Evolutionary conservation across 2,329 filamentous ascomycete genomes (phyloP), one percentile per base, ranked within the genome.

Genomic region (Epichloe elymi): DNA sequence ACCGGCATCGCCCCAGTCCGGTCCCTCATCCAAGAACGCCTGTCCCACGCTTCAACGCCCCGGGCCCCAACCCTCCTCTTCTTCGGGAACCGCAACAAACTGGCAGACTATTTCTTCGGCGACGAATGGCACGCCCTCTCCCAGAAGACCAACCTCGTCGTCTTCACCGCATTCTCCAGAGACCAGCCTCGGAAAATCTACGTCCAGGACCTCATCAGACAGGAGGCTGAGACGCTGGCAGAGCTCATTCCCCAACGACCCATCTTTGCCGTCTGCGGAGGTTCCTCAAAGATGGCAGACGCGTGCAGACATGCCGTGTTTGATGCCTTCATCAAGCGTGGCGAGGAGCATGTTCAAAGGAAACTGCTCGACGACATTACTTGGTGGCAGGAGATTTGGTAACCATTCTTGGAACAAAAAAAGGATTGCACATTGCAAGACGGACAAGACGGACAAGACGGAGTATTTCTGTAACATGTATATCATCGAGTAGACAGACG

Each of bases 1-100:
- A 96, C 90, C 0, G 90, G 90, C 6, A 72, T 96, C 35, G 91
- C 90, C 0, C 90, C 91, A 0, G 81, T 95, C 60, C 82, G 90
- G 3, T 80, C 85, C 4, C 74, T 96, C 57, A 74, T 93, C n/a
- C 83, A 85, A 63, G 83, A 94, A 57, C 84, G 88, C n/a, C 60
- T 65, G 41, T 59, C 61, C 0, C 56, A 66, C 26, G 45, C 56
- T 15, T 30, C 51, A 3, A 48, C 54, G 3, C 48, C 54, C 19
- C 5, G 6, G 0, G 59, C 70, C 4, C 69, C 71, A 0, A 74
- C 74, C 3, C 59, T 87, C 0, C 72, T 98, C 2, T 84, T 97
- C 66, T 97, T 88, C 57, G 93, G 93, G 11, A 88, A 86, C 56
- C 82, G 93, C 35, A 94, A 87, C 59, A 68, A 73, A 11, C 60